Conservation (phyloP, 176 grass and related monocot species). For the Themeda triandra region DNA sequence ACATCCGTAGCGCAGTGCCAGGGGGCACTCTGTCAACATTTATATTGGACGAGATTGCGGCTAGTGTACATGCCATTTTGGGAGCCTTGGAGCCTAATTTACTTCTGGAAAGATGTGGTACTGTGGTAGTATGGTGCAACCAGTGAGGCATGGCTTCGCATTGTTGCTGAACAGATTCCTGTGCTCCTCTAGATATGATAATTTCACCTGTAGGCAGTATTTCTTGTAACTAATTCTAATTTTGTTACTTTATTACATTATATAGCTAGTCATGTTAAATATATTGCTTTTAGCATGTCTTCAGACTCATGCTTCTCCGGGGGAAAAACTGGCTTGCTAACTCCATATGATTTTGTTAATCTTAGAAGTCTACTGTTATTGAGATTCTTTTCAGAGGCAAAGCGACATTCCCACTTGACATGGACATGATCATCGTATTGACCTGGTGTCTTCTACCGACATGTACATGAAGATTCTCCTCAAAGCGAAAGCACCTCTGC, state of each 20-base stretch:
- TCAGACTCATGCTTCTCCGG: neutral
- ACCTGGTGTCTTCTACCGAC: neutral
- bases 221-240: conserved; percentile 42
- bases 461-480: neutral
- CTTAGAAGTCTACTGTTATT: neutral
- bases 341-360: neutral
- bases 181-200: conserved; percentile 21
- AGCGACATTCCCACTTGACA: neutral
- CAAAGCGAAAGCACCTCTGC: neutral
- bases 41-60: neutral
- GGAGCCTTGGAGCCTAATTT: conserved; percentile 32
- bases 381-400: neutral
- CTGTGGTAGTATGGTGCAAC: conserved; percentile 12
- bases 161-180: conserved; percentile 21
- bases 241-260: conserved; percentile 22
- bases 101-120: conserved; percentile 10
- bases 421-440: neutral
- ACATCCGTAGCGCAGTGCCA: neutral
- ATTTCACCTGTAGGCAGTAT: conserved; percentile 24
- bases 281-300: neutral
- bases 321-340: neutral
- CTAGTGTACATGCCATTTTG: conserved; percentile 44
- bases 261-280: conserved; percentile 22
- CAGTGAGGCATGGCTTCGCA: neutral
- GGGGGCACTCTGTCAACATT: neutral